Evolutionary conservation across 2,329 filamentous ascomycete genomes (phyloP).

Genomic region (Talaromyces rugulosus): DNA sequence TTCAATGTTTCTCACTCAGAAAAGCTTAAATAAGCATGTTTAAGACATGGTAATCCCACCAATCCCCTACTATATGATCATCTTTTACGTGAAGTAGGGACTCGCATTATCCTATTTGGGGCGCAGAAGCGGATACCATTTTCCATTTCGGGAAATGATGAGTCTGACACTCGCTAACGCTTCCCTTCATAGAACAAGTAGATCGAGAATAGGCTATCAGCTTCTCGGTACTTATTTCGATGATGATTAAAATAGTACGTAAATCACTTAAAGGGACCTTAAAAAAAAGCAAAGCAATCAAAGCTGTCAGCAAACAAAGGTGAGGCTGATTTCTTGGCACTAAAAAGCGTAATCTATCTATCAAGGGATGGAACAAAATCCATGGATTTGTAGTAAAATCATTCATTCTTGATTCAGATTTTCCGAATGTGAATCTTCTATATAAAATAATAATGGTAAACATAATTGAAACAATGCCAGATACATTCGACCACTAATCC

Average conservation of each 20-base stretch:
- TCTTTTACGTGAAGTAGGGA: not conserved
- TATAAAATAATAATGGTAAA: not conserved
- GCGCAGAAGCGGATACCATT: not conserved
- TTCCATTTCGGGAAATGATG: not conserved
- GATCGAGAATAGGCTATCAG: not conserved
- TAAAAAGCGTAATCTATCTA: not conserved
- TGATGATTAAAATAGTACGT: not conserved
- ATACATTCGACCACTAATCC: not conserved
- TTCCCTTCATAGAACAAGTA: not conserved
- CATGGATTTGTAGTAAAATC: not conserved
- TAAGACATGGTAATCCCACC: not conserved
- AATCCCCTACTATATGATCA: not conserved
- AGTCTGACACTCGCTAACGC: not conserved
- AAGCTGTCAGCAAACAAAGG: not conserved
- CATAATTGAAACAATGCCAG: not conserved
- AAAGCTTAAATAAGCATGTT: not conserved
- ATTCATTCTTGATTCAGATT: not conserved
- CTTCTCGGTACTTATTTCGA: not conserved
- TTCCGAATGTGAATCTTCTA: not conserved
- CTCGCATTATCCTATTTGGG: not conserved
- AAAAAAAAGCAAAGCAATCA: not conserved
- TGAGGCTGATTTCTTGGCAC: not conserved
- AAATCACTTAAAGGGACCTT: not conserved
- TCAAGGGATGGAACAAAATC: not conserved
- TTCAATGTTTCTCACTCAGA: not conserved